A percentile compares a stretch with the other conserved stretches of the same genome.
These are phyloP conservation scores for Fagopyrum tataricum DNA, from an alignment of 148 eudicot species.

Conservation along the genomic window DNA sequence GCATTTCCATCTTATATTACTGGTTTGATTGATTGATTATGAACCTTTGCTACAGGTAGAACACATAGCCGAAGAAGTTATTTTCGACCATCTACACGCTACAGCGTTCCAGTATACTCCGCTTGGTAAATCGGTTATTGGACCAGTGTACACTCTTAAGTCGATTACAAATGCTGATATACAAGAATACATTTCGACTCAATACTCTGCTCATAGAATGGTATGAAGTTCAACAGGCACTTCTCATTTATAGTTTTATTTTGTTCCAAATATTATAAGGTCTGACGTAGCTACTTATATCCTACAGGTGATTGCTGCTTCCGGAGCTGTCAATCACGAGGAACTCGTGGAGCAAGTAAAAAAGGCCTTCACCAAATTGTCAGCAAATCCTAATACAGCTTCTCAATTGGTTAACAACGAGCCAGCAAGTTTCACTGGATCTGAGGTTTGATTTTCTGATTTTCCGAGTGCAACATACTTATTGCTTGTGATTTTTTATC, in stretches of 20 bases:
- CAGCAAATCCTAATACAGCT: conserved; percentile 46
- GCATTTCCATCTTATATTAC: not conserved
- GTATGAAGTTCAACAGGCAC: conserved; percentile 21
- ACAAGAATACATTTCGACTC: conserved; percentile 40
- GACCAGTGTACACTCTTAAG: conserved; percentile 34
- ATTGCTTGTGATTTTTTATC: not conserved
- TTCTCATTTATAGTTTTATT: not conserved
- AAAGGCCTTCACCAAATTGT: conserved; percentile 45
- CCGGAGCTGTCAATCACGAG: conserved; percentile 65
- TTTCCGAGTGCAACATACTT: not conserved
- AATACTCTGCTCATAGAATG: conserved; percentile 59
- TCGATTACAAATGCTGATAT: conserved; percentile 41
- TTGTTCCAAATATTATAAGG: not conserved
- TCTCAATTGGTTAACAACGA: conserved; percentile 51
- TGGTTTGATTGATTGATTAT: conserved; percentile 8
- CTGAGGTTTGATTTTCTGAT: conserved; percentile 40
- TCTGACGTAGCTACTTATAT: not conserved
- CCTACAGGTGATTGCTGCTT: conserved; percentile 50
- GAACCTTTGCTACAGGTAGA: conserved; percentile 24
- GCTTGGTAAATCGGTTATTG: conserved; percentile 47
- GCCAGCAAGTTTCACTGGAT: conserved; percentile 58
- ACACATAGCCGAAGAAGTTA: conserved; percentile 33
- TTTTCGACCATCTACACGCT: conserved; percentile 62
- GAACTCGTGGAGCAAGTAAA: conserved; percentile 60
- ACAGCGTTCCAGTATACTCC: conserved; percentile 68